These are phyloP conservation scores for Pseudocercospora musae DNA, from an alignment of 2,329 filamentous ascomycete genomes.

Conservation along the genomic window DNA sequence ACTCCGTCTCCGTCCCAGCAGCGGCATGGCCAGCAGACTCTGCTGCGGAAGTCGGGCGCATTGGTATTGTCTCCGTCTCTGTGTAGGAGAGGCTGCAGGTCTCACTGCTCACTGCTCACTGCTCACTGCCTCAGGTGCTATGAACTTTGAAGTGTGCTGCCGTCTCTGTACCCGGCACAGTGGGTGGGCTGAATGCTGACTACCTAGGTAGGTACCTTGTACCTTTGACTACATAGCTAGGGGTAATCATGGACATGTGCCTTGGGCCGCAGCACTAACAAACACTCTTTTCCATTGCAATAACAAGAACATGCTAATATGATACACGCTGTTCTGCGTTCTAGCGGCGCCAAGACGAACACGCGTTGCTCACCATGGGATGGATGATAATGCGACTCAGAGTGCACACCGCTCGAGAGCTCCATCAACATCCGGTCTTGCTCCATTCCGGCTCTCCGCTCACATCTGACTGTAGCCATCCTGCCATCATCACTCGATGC, in stretches of 20 bases:
- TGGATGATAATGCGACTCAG: no score
- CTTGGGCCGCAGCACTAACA: not conserved
- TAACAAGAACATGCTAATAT: no score
- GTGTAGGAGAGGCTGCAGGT: not conserved
- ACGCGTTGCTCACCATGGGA: no score
- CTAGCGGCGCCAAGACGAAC: not conserved
- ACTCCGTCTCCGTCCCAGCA: not conserved
- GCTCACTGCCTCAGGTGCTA: no score
- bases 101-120: no score
- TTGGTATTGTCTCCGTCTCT: not conserved
- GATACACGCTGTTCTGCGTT: no score
- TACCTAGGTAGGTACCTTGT: no score
- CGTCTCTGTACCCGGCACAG: not conserved
- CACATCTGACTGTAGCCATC: not conserved
- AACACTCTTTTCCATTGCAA: no score
- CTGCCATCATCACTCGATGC: not conserved
- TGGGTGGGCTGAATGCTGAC: not conserved
- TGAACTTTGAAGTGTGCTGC: not conserved
- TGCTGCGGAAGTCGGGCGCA: not conserved
- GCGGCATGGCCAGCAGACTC: constrained; percentile 1
- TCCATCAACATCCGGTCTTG: not conserved
- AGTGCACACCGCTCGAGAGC: not conserved
- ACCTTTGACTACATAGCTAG: no score
- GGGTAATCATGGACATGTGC: not conserved
- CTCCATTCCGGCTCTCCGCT: not conserved